Percentiles rank a stretch among this genome's conserved stretches.
Evolutionary conservation across 352 stramenopile species (phyloP).

Genomic region (Pythium graminicola): DNA sequence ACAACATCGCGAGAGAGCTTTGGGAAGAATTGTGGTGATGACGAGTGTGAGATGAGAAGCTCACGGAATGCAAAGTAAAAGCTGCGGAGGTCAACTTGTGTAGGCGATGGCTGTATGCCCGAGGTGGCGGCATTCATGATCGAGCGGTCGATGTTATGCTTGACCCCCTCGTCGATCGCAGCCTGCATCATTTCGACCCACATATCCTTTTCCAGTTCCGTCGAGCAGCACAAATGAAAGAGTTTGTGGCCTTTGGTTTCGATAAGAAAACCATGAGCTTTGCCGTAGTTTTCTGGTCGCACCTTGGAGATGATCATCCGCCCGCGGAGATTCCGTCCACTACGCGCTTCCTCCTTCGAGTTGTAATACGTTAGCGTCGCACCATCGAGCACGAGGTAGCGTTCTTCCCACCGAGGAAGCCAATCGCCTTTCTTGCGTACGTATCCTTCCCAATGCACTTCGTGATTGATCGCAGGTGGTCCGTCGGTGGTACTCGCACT

Average conservation of each 20-base stretch:
- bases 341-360: constrained; percentile 79
- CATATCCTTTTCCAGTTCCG: constrained; percentile 87
- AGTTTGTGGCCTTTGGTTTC: constrained; percentile 86
- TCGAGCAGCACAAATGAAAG: constrained; percentile 83
- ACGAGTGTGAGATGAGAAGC: constrained; percentile 84
- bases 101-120: constrained; percentile 46
- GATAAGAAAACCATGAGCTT: constrained; percentile 82
- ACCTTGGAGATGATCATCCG: constrained; percentile 80
- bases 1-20: constrained; percentile 81
- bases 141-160: constrained; percentile 28
- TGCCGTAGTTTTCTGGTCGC: constrained; percentile 80
- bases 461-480: constrained; percentile 40
- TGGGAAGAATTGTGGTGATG: constrained; percentile 83
- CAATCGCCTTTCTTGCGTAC: constrained; percentile 87
- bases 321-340: constrained; percentile 68
- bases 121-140: constrained; percentile 21
- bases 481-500: constrained; percentile 34
- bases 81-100: constrained; percentile 75
- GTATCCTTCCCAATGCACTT: constrained; percentile 86
- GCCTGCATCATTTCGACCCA: constrained; percentile 90
- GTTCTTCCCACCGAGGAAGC: constrained; percentile 86
- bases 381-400: constrained; percentile 82
- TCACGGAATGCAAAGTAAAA: constrained; percentile 87
- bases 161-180: constrained; percentile 69
- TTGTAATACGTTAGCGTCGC: constrained; percentile 84